Conservation (phyloP, 1,284 basidiomycete species). For the Fistulina hepatica region DNA sequence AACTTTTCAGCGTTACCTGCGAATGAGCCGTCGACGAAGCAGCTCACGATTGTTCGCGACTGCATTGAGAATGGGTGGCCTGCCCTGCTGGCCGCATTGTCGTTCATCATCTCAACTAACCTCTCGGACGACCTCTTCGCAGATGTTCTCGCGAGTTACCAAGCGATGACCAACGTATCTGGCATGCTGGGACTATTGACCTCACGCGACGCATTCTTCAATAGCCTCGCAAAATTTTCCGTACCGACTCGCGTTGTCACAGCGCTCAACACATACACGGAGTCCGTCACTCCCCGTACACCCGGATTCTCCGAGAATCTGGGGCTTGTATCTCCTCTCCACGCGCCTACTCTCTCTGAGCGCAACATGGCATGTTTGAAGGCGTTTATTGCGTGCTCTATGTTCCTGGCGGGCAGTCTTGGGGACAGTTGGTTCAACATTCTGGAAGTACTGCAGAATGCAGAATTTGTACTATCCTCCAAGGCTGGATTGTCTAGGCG, state of each 20-base stretch:
- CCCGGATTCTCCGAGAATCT: slow-evolving; percentile 60
- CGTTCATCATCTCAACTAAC: slow-evolving; percentile 83
- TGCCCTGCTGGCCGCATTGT: slow-evolving; percentile 78
- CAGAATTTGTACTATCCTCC: slow-evolving; percentile 76
- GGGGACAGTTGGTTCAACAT: slow-evolving; percentile 87
- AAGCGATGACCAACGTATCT: slow-evolving; percentile 79
- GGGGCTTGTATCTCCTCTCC: slow-evolving; percentile 38
- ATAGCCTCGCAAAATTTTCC: slow-evolving; percentile 76
- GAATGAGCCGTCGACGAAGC: slow-evolving; percentile 43
- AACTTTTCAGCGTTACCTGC: slow-evolving; percentile 49
- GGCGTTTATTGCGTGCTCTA: slow-evolving; percentile 67
- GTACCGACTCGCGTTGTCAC: slow-evolving; percentile 84
- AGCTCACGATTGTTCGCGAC: slow-evolving; percentile 50
- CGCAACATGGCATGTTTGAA: slow-evolving; percentile 88
- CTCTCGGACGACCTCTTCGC: slow-evolving; percentile 82
- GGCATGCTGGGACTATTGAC: slow-evolving; percentile 81
- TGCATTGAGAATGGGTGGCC: slow-evolving; percentile 89
- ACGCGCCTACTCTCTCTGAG: slow-evolving; percentile 70
- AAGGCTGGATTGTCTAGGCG: slow-evolving; percentile 25
- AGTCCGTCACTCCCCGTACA: slow-evolving; percentile 55
- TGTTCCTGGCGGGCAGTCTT: slow-evolving; percentile 77
- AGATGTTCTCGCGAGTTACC: slow-evolving; percentile 71
- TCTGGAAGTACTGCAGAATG: slow-evolving; percentile 84
- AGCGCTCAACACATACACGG: slow-evolving; percentile 63
- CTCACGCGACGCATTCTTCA: slow-evolving; percentile 89